Evolutionary conservation across 768 basidiomycete species (phyloP), one percentile per base, ranked within the genome.

Genomic region (Tricholoma furcatifolium): DNA sequence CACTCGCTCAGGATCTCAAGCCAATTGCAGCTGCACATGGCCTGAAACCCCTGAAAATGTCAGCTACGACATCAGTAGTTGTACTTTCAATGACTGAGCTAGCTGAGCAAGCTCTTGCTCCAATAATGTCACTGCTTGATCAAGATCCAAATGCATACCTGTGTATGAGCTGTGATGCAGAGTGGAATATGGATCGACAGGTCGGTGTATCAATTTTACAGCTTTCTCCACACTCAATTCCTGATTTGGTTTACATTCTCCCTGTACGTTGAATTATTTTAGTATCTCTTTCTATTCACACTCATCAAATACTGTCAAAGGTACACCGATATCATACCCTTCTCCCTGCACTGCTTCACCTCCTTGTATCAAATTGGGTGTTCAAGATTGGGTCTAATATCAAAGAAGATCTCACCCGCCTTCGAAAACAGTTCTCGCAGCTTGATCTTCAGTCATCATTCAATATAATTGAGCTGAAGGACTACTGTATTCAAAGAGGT

Each of bases 391-490:
- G 54, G 1, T 39, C 41, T 21, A 12, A 17, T 3, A n/a, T 50
- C n/a, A 39, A 55, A 20, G 21, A 11, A 14, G 48, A 55, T 30
- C 9, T 55, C 1, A 50, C 48, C 1, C 10, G 30, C 2, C n/a
- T 55, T 10, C 15, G 46, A 31, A 55, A 55, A 34, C 48, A 55
- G 18, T 55, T 55, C 17, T 27, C 27, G 3, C 42, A 55, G 12
- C 54, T 55, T 18, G 8, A 15, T 6, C 2, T 23, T 24, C 41
- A 54, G 11, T 32, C 10, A 3, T 38, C 31, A 6, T 55, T 50
- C 17, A 55, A 27, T 32, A 23, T 45, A 2, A 55, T 55, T 31
- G 32, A 55, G 18, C 43, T 55, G n/a, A 55, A 55, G 31, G 38
- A 50, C 11, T 55, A 45, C 20, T 55, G 54, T 34, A 31, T 53